phyloP scores from a whole-genome alignment of 768 basidiomycete species.

The Panellus pusillus region DNA sequence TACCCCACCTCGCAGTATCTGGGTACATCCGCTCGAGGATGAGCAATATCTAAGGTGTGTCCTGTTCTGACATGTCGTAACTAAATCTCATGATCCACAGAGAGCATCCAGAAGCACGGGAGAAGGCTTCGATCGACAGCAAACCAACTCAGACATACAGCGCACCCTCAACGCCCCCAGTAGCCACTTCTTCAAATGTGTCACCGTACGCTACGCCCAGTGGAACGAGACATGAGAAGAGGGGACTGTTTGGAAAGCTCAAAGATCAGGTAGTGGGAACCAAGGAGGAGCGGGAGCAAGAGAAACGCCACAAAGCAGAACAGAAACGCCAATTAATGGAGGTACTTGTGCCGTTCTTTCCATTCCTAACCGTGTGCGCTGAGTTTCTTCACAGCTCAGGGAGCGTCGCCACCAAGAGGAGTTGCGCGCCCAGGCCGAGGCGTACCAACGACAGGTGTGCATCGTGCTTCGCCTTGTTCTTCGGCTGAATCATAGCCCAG shows the following conservation, averaged over 20 bases:
- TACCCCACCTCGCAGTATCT: conserved; percentile 63
- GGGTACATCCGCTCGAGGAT: conserved; percentile 74
- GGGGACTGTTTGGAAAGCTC: conserved; percentile 58
- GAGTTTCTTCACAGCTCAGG: conserved; percentile 25
- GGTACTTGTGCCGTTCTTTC: conserved; percentile 19
- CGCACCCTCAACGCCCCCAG: conserved; percentile 10
- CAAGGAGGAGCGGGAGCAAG: conserved; percentile 60
- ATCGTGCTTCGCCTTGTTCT: too few relatives aligned
- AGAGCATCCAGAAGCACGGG: conserved; percentile 49
- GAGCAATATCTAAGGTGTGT: conserved; percentile 47
- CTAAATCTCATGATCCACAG: background rate
- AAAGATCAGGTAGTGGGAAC: conserved; percentile 66
- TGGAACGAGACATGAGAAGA: conserved; percentile 31
- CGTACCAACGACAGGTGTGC: conserved; percentile 9
- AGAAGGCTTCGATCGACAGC: conserved; percentile 30
- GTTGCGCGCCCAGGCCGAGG: conserved; percentile 14
- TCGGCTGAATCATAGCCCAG: conserved; percentile 10
- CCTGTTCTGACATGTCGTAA: too few relatives aligned
- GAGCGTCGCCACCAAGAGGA: conserved; percentile 33
- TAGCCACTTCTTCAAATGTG: conserved; percentile 7
- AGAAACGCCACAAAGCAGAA: conserved; percentile 26
- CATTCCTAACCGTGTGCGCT: background rate
- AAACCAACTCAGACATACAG: conserved; percentile 9
- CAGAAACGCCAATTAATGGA: conserved; percentile 29
- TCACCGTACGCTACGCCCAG: conserved; percentile 11